Percentiles rank a stretch among this genome's conserved stretches.
phyloP scores from a whole-genome alignment of 164 flowering plant genomes.

The Sextonia rubra region DNA sequence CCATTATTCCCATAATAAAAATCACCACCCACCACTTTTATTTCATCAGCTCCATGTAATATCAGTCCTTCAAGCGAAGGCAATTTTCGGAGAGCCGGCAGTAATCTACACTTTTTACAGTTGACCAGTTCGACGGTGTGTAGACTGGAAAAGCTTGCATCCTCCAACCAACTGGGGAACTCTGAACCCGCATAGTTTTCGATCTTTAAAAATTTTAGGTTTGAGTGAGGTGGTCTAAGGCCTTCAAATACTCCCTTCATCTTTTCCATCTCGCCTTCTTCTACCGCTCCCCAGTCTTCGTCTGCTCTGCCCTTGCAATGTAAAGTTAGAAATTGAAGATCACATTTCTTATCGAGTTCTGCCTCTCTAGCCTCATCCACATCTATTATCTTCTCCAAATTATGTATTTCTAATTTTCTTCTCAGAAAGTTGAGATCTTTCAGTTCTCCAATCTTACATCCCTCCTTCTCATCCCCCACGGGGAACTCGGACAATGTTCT shows the following conservation, averaged over 20 bases:
- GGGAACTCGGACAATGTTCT: background rate
- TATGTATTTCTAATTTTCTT: background rate
- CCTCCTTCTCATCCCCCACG: background rate
- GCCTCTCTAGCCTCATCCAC: background rate
- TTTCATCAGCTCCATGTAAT: background rate
- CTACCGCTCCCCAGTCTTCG: background rate
- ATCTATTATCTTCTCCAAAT: background rate
- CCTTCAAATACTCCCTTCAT: background rate
- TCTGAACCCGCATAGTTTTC: background rate
- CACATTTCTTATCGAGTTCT: background rate
- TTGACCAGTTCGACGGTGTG: background rate
- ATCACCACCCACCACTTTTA: background rate
- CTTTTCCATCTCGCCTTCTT: background rate
- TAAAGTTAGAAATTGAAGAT: background rate
- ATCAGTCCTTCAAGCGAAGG: background rate
- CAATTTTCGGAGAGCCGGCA: background rate
- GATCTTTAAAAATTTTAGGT: background rate
- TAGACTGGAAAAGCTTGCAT: background rate
- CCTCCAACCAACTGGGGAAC: background rate
- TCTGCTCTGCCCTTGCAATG: background rate
- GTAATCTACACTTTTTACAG: background rate
- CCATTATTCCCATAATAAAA: background rate
- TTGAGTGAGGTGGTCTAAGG: background rate
- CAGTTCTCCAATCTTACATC: constrained; percentile 6
- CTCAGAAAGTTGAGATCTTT: background rate